These are phyloP conservation scores for Trichoderma reesei DNA, from an alignment of 495 filamentous ascomycete genomes.

Conservation along the genomic window DNA sequence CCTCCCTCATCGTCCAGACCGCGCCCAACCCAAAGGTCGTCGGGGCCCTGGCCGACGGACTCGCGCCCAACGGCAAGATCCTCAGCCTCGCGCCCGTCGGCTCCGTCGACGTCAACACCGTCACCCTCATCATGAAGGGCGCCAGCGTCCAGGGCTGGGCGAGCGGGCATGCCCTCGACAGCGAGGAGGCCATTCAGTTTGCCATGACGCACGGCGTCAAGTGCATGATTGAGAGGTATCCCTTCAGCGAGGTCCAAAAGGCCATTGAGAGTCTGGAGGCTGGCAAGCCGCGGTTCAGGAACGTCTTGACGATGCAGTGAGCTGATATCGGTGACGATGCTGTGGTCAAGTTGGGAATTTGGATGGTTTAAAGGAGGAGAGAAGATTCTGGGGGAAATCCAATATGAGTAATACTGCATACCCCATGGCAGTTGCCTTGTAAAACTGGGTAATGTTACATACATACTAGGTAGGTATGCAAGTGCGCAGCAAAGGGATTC, in stretches of 20 bases:
- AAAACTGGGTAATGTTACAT: too few species aligned
- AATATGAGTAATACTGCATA: too few species aligned
- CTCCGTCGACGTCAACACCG: constrained; percentile 41
- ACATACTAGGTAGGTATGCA: too few species aligned
- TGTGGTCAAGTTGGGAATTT: neutral
- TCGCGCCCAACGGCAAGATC: constrained; percentile 50
- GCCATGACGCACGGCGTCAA: constrained; percentile 46
- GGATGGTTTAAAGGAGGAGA: neutral
- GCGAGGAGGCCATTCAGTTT: constrained; percentile 57
- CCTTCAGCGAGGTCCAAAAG: constrained; percentile 45
- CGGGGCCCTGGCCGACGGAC: constrained; percentile 41
- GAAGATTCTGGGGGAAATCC: neutral
- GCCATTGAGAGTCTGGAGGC: constrained; percentile 39
- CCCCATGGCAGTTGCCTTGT: too few species aligned
- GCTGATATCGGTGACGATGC: neutral
- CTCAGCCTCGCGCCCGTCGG: constrained; percentile 47
- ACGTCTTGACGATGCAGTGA: constrained; percentile 38
- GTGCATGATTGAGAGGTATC: constrained; percentile 56
- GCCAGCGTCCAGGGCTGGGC: constrained; percentile 53
- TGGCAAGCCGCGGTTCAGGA: constrained; percentile 40
- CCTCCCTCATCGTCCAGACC: constrained; percentile 53
- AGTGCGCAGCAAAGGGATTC: too few species aligned
- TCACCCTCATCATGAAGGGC: constrained; percentile 37
- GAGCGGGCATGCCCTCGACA: constrained; percentile 51
- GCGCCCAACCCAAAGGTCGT: constrained; percentile 49